Base-by-base conservation (phyloP, 2,329 filamentous ascomycete genomes). In the Microdochium paspali region DNA sequence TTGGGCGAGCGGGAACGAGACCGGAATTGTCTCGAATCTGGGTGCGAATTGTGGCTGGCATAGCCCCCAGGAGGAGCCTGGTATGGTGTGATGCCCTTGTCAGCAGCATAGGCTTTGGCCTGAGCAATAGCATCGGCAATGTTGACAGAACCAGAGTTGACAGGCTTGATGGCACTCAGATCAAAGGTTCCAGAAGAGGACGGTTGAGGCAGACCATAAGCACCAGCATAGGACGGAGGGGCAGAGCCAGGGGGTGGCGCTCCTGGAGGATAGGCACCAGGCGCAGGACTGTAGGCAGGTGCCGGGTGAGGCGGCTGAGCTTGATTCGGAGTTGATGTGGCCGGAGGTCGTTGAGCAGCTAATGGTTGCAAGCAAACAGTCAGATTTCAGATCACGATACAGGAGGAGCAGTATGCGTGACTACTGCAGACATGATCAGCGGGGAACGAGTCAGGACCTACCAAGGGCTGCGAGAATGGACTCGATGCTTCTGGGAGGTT, bases 61-160 rank as follows among this genome's bases (percentile, higher is more conserved):
- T 66, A 63, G 75, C 77, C 46, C 67, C 67, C 47, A 67, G 65
- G 35, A 45, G 74, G 73, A 46, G 79, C 72, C 45, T 84, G 80
- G 62, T 83, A 84, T 15, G 76, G 72, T 31, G 76, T 69, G 28
- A 89, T 72, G 51, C 87, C 87, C 61, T 88, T 87, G 62, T 91
- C 84, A 25, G 85, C 82, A 35, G 89, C 87, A 64, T 87, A 87
- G 39, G 84, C 85, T 62, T 87, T 86, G 44, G 88, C 89, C 63
- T 90, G 88, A 32, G 89, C 87, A 57, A 95, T 84, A 44, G 88
- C 86, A 63, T 94, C 88, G 49, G 85, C 79, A 53, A 95, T 84
- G 65, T 84, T 91, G 56, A 94, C 84, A 20, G 85, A 88, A 49
- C 89, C 89, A 25, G 86, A 87, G 61, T 78, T 88, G 47, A 85